phyloP scores from a whole-genome alignment of 2,329 filamentous ascomycete species.

The Gaeumannomyces tritici region DNA sequence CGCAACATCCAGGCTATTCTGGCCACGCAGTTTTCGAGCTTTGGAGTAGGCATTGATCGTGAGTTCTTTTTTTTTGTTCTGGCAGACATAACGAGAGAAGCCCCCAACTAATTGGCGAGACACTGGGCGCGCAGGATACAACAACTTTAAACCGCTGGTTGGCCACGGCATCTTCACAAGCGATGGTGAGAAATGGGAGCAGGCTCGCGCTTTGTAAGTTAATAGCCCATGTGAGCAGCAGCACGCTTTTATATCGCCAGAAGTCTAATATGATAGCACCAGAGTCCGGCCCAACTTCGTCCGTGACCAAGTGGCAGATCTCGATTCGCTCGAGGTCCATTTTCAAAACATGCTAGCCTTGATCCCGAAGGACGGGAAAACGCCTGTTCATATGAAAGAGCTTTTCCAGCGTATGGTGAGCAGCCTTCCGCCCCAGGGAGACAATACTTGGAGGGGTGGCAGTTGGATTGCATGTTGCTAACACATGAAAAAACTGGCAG shows the following conservation, averaged over 20 bases:
- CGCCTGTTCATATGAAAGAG: too few relatives aligned
- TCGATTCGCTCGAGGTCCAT: not conserved
- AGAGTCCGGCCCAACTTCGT: not conserved
- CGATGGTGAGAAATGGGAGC: conserved; percentile 4
- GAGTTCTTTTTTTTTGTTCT: not conserved
- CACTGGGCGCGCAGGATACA: not conserved
- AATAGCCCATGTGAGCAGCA: too few relatives aligned
- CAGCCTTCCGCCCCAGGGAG: too few relatives aligned
- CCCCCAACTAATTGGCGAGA: too few relatives aligned
- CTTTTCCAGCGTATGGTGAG: too few relatives aligned
- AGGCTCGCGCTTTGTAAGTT: conserved; percentile 1
- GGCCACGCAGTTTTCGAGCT: conserved; percentile 31
- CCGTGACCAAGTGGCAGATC: not conserved
- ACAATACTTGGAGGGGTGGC: too few relatives aligned
- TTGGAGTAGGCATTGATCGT: conserved; percentile 14
- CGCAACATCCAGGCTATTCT: conserved; percentile 30
- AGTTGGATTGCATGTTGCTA: too few relatives aligned
- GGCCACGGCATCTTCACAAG: conserved; percentile 7
- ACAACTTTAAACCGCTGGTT: conserved; percentile 6
- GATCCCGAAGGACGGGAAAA: not conserved
- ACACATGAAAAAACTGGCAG: too few relatives aligned
- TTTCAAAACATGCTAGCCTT: not conserved
- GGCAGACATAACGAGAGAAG: too few relatives aligned
- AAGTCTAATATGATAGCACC: too few relatives aligned
- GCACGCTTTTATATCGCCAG: too few relatives aligned